A percentile compares a stretch with the other conserved stretches of the same genome.
phyloP scores from a whole-genome alignment of 2,329 filamentous ascomycete species.

The Tolypocladium capitatum region DNA sequence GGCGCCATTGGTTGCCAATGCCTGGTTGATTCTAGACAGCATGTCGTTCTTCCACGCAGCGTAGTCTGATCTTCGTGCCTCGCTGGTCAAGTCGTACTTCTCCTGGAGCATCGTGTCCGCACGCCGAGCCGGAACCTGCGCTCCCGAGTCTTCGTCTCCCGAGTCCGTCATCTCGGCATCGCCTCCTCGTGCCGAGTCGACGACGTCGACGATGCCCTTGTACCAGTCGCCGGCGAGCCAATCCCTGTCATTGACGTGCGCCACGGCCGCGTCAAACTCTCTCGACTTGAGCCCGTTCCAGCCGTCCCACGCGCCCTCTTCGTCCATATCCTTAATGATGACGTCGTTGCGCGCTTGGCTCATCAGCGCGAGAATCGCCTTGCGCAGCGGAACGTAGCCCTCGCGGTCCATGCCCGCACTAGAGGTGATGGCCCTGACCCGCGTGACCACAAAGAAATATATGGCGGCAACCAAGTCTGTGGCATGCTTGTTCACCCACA shows the following conservation, averaged over 20 bases:
- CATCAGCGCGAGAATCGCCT: constrained; percentile 31
- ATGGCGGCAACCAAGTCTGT: constrained; percentile 46
- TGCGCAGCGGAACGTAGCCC: constrained; percentile 31
- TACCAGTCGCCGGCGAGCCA: constrained; percentile 56
- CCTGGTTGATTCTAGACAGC: constrained; percentile 40
- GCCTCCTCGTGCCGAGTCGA: constrained; percentile 18
- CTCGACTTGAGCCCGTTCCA: constrained; percentile 35
- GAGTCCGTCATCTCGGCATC: constrained; percentile 24
- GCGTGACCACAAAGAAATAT: constrained; percentile 44
- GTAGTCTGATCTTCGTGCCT: constrained; percentile 47
- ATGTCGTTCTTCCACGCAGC: constrained; percentile 50
- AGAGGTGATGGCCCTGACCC: constrained; percentile 28
- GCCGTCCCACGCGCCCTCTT: constrained; percentile 38
- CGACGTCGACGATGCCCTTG: constrained; percentile 41
- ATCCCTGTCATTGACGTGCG: constrained; percentile 39
- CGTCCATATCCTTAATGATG: constrained; percentile 22
- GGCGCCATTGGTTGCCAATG: constrained; percentile 11
- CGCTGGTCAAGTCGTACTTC: constrained; percentile 57
- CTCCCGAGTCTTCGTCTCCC: constrained; percentile 10
- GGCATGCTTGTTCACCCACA: constrained; percentile 34
- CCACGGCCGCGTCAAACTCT: constrained; percentile 50
- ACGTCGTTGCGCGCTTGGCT: constrained; percentile 27
- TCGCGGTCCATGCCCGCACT: constrained; percentile 25
- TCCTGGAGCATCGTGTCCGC: constrained; percentile 64
- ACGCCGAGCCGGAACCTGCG: constrained; percentile 30